Evolutionary conservation across 2,329 filamentous ascomycete genomes (phyloP).

Genomic region (Mycosphaerelloides madeirae): DNA sequence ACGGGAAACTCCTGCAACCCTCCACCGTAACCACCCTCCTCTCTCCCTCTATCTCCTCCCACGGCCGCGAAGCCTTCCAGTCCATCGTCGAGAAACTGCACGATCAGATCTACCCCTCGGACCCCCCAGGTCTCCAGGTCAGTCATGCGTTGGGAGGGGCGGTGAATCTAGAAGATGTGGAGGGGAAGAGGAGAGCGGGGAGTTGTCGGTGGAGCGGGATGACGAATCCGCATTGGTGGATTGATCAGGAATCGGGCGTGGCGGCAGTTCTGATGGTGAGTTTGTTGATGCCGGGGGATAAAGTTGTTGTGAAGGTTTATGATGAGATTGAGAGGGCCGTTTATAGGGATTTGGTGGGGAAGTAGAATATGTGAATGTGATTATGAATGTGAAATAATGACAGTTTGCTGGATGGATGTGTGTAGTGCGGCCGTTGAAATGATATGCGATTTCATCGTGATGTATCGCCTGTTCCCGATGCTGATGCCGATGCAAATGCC

Average conservation of each 20-base stretch:
- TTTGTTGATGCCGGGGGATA: constrained; percentile 39
- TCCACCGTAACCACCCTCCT: constrained; percentile 45
- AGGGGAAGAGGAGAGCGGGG: constrained; percentile 34
- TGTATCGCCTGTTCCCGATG: no score
- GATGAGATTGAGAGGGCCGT: constrained; percentile 37
- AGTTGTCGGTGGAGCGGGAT: constrained; percentile 44
- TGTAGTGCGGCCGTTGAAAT: no score
- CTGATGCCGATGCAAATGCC: no score
- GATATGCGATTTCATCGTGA: no score
- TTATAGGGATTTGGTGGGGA: constrained; percentile 26
- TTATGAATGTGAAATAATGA: no score
- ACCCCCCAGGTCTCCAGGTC: constrained; percentile 17
- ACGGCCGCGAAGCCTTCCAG: constrained; percentile 9
- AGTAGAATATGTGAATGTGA: neutral
- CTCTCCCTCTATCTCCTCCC: constrained; percentile 38
- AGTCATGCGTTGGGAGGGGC: constrained; percentile 42
- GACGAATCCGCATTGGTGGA: constrained; percentile 44
- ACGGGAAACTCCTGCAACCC: constrained; percentile 43
- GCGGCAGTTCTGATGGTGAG: constrained; percentile 37
- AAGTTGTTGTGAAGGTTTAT: constrained; percentile 31
- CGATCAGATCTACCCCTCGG: constrained; percentile 20
- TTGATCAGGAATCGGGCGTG: constrained; percentile 37
- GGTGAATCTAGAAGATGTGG: constrained; percentile 35
- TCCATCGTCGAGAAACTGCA: constrained; percentile 10
- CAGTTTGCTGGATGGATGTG: no score